phyloP scores from a whole-genome alignment of 257 asterid genomes.

The Capsicum rhomboideum region DNA sequence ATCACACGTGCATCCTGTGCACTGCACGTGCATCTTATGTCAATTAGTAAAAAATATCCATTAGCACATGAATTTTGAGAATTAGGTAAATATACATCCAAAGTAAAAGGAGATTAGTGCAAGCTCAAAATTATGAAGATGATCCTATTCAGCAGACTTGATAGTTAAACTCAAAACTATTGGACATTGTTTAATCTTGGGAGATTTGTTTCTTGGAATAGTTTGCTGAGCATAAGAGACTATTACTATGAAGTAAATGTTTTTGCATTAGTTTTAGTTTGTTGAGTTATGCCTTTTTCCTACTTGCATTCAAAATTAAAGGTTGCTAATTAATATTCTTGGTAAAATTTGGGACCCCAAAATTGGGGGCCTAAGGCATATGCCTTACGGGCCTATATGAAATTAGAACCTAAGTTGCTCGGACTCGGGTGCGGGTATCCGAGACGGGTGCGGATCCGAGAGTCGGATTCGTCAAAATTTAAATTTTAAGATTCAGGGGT shows the following conservation, averaged over 20 bases:
- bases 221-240: not conserved
- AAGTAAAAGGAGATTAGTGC: no score
- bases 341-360: not conserved
- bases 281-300: not conserved
- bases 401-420: no score
- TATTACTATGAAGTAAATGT: not conserved
- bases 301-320: not conserved
- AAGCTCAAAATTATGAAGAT: no score
- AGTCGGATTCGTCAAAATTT: no score
- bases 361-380: not conserved
- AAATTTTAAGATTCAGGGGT: no score
- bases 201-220: not conserved
- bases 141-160: no score
- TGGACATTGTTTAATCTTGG: not conserved
- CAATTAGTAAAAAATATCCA: no score
- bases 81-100: no score
- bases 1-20: not conserved
- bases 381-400: not conserved
- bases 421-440: no score
- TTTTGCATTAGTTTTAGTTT: not conserved
- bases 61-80: no score
- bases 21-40: not conserved
- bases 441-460: no score
- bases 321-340: not conserved
- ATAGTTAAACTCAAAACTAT: no score